Base-by-base conservation (phyloP, 345 rosid genomes). In the Corchorus olitorius region DNA sequence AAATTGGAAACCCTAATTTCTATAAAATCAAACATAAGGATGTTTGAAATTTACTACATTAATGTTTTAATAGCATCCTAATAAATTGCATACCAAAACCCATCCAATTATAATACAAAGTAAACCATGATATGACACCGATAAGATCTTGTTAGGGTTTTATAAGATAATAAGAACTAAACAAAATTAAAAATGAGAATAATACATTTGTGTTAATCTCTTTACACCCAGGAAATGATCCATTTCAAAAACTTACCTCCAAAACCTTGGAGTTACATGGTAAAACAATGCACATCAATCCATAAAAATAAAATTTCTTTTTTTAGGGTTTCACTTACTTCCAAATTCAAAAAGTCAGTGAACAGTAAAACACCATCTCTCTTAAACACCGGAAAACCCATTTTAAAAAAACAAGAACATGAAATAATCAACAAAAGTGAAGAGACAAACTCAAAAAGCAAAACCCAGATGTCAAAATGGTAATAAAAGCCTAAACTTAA, bases 111-210 rank as follows among this genome's bases (percentile, higher is more conserved):
- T 56, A 60, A 77, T 58, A 75, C 75, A 83, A 77, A 81, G 27
- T 63, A 73, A 65, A 70, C 65, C 77, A 73, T 48, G 54, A 80
- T 77, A 71, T 59, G 72, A 64, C 75, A 74, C 68, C n/a, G 22
- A 54, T 15, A 75, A 55, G 67, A 80, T 65, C 52, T 59, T 70
- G 74, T 84, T 88, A 88, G 94, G 94, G 91, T 84, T 85, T 84
- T 15, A 49, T 82, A 78, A 68, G 78, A 65, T 73, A 65, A 77
- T 68, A 56, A 46, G 20, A 76, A 78, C 37, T 73, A 22, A 60
- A 8, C 27, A 64, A 65, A 73, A 41, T 72, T 75, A 3, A 54
- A 9, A 8, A 35, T 43, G 20, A 68, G 14, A 73, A 67, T 35
- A 60, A 50, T 70, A 39, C 43, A 39, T 6, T 33, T 60, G 53